phyloP scores from a whole-genome alignment of 306 rosid genomes.

The Mimosa pudica region DNA sequence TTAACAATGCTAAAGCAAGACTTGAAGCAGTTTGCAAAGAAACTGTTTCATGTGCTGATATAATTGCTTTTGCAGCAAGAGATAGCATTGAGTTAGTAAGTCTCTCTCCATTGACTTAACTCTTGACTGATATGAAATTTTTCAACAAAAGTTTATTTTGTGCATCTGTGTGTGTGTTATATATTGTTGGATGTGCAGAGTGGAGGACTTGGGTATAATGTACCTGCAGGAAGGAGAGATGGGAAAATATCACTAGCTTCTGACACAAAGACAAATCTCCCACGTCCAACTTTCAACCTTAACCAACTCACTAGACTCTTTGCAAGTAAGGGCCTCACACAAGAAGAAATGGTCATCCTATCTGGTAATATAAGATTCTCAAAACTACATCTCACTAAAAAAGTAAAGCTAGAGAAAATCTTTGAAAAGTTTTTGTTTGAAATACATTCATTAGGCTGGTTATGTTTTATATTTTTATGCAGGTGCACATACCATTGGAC shows the following conservation, averaged over 20 bases:
- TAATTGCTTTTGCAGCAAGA: constrained; percentile 80
- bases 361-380: constrained; percentile 49
- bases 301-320: constrained; percentile 63
- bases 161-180: background rate
- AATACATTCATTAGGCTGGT: background rate
- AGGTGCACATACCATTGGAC: constrained; percentile 81
- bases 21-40: constrained; percentile 64
- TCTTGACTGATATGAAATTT: background rate
- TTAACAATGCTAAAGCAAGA: constrained; percentile 71
- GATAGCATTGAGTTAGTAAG: constrained; percentile 68
- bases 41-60: constrained; percentile 75
- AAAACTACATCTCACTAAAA: background rate
- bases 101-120: background rate
- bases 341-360: constrained; percentile 80
- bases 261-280: constrained; percentile 57
- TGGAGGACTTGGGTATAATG: constrained; percentile 64
- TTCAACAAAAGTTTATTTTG: constrained; percentile 23
- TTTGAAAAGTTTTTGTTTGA: no score
- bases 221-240: constrained; percentile 87
- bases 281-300: constrained; percentile 58
- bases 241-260: constrained; percentile 64
- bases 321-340: constrained; percentile 68
- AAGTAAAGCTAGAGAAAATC: no score
- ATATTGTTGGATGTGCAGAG: constrained; percentile 47
- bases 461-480: constrained; percentile 13